phyloP scores from a whole-genome alignment of 108 stramenopile genomes.

The Aurantiochytrium sp. region DNA sequence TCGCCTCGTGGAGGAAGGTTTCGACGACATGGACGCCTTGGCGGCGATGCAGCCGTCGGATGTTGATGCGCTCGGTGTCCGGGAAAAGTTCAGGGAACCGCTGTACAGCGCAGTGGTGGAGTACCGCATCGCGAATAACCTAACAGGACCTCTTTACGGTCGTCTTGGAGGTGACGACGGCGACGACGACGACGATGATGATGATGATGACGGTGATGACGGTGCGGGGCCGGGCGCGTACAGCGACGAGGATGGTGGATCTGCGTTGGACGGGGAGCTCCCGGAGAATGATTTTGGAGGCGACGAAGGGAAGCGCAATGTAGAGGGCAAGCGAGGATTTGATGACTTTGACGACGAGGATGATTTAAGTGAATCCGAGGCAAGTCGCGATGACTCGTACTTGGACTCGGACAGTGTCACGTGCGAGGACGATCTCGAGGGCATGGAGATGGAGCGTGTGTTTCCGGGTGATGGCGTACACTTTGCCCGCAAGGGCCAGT shows the following conservation, averaged over 20 bases:
- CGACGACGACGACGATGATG: not conserved
- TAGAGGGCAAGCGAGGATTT: not conserved
- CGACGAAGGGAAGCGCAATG: not conserved
- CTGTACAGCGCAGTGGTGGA: not conserved
- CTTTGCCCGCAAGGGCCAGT: not conserved
- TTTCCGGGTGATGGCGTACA: not conserved
- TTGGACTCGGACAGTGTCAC: not conserved
- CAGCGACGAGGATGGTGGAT: not conserved
- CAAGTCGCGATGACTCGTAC: not conserved
- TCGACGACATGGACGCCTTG: not conserved
- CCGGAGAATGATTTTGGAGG: not conserved
- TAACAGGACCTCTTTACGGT: not conserved
- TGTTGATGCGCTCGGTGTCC: not conserved
- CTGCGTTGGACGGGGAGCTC: not conserved
- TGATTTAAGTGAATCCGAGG: not conserved
- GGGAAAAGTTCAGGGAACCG: not conserved
- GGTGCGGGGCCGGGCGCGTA: not conserved
- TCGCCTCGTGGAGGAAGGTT: not conserved
- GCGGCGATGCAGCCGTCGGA: not conserved
- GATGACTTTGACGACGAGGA: not conserved
- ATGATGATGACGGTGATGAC: not conserved
- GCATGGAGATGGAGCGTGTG: not conserved
- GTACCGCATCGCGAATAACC: not conserved
- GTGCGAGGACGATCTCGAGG: not conserved
- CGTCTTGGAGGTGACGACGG: not conserved